Evolutionary conservation across 352 stramenopile species (phyloP), one percentile per base, ranked within the genome.

Genomic region (Globisporangium apiculatum): DNA sequence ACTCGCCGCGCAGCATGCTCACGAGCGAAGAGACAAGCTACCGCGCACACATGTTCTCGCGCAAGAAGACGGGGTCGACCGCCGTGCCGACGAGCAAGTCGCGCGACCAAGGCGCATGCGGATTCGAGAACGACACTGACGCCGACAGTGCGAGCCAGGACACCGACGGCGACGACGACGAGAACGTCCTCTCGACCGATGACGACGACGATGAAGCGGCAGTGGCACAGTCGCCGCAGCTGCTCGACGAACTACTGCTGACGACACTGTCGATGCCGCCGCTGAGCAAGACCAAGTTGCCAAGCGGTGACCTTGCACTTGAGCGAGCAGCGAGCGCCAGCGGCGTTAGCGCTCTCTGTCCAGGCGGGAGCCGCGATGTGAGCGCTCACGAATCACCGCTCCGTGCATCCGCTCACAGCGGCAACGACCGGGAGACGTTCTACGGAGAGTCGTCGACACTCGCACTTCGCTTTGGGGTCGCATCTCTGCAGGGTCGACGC

Each of bases 251-350:
- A 55, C 48, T 90, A 35, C 59, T 92, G 36, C 53, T 92, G 1
- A 89, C 78, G n/a, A 92, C 79, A 5, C 52, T 92, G 36, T 87
- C 79, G 6, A 79, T 90, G 74, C 80, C 80, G 0, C 77, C 77
- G 15, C 51, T 88, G 6, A 63, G 66, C 9, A 82, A 73, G 42
- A 60, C 45, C 38, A 65, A 63, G 45, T 53, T 55, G 15, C 4
- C 10, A 52, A 37, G 35, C 4, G 45, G n/a, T 6, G 36, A 48
- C 11, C 7, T n/a, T 14, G 24, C 46, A 48, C 14, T 11, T 17
- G 7, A 35, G 36, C 5, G 18, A 46, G 2, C 8, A n/a, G 14
- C 8, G 12, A 5, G 17, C 36, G 37, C 15, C 15, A 47, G 8
- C 31, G 17, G 10, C 42, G 15, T 48, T n/a, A 15, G 12, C 12